Conservation (phyloP, 164 flowering plant species). For the Liquidambar formosana region DNA sequence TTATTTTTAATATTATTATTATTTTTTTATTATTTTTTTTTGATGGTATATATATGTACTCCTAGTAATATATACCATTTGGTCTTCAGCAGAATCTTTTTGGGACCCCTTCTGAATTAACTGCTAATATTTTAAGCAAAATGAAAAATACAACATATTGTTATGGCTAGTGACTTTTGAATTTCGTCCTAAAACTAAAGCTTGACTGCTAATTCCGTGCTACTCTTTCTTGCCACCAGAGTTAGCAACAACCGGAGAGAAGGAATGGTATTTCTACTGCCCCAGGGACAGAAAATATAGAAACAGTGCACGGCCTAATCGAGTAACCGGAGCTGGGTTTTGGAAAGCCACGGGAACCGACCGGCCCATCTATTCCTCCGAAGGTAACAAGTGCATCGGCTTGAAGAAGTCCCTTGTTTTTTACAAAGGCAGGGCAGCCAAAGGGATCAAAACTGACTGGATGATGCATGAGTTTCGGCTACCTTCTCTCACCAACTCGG, state of each 20-base stretch:
- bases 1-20: too few relatives aligned
- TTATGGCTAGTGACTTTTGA: too few relatives aligned
- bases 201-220: too few relatives aligned
- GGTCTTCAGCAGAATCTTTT: too few relatives aligned
- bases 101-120: too few relatives aligned
- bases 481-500: slow-evolving; percentile 58
- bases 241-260: slow-evolving; percentile 79
- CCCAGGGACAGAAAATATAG: slow-evolving; percentile 93
- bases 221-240: slow-evolving; percentile 11
- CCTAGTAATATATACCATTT: too few relatives aligned
- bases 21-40: too few relatives aligned
- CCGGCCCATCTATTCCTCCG: slow-evolving; percentile 82
- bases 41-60: too few relatives aligned
- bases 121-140: too few relatives aligned
- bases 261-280: slow-evolving; percentile 97
- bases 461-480: slow-evolving; percentile 99
- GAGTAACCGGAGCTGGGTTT: slow-evolving; percentile 93
- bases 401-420: slow-evolving; percentile 95
- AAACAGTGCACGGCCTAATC: slow-evolving; percentile 87
- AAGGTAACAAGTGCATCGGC: slow-evolving; percentile 85
- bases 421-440: slow-evolving; percentile 95
- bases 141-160: too few relatives aligned
- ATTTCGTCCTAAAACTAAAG: too few relatives aligned
- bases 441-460: slow-evolving; percentile 96
- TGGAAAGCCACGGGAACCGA: slow-evolving; percentile 99